phyloP scores from a whole-genome alignment of 2,329 filamentous ascomycete genomes.

The Akanthomyces dipterigenus region DNA sequence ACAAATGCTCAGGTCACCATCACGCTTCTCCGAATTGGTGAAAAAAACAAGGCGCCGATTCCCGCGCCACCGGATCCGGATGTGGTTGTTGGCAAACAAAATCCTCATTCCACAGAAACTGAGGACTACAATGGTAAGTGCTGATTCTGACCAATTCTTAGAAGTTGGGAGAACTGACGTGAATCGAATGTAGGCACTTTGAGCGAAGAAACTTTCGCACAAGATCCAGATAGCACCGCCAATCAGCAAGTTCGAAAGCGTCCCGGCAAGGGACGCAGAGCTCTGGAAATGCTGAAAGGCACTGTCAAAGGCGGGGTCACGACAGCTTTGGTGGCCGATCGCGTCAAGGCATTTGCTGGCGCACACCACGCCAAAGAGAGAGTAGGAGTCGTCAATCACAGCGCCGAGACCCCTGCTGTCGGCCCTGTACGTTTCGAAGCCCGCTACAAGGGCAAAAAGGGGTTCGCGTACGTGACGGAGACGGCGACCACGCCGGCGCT shows the following conservation, averaged over 20 bases:
- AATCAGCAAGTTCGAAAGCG: neutral
- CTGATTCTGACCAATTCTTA: neutral
- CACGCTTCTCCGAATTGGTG: conserved; percentile 74
- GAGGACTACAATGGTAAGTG: neutral
- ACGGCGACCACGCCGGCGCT: conserved; percentile 62
- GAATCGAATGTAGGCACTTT: no score
- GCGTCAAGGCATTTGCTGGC: conserved; percentile 55
- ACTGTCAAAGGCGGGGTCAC: conserved; percentile 67
- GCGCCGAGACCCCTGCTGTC: conserved; percentile 30
- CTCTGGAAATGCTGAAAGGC: conserved; percentile 51
- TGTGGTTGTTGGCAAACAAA: neutral
- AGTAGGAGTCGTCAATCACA: conserved; percentile 56
- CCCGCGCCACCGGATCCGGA: conserved; percentile 44
- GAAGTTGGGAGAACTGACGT: no score
- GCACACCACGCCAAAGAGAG: conserved; percentile 59
- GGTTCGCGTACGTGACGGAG: conserved; percentile 63
- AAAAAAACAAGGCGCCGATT: conserved; percentile 72
- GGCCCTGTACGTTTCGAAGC: conserved; percentile 74
- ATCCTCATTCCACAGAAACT: neutral
- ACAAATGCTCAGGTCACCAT: conserved; percentile 81
- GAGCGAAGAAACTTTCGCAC: neutral
- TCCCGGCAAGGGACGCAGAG: neutral
- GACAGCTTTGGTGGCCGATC: conserved; percentile 64
- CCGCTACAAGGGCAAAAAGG: conserved; percentile 63
- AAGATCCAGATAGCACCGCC: neutral